A percentile compares a stretch with the other conserved stretches of the same genome.
phyloP scores from a whole-genome alignment of 768 basidiomycete species.

The Fistulinella prunicolor region DNA sequence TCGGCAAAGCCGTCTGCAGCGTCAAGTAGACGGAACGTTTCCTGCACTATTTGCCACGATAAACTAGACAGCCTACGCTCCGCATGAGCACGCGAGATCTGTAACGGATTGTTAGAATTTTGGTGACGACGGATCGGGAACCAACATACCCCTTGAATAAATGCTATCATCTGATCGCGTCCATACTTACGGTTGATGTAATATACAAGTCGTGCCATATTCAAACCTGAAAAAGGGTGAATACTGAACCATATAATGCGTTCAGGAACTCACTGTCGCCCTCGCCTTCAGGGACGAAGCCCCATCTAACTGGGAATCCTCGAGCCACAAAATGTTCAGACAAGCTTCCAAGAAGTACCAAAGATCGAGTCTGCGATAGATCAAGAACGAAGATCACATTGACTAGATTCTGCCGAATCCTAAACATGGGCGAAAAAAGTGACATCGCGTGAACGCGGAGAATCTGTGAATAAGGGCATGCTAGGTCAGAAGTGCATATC shows the following conservation, averaged over 20 bases:
- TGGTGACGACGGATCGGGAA: background rate
- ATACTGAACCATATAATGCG: background rate
- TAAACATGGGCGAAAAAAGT: conserved; percentile 75
- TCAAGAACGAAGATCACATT: conserved; percentile 84
- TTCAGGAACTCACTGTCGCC: conserved; percentile 33
- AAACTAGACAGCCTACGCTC: conserved; percentile 33
- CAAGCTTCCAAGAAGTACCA: conserved; percentile 62
- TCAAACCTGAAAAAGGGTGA: conserved; percentile 41
- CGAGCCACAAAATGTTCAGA: conserved; percentile 71
- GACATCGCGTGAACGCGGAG: conserved; percentile 32
- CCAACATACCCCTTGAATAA: conserved; percentile 51
- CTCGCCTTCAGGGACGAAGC: conserved; percentile 69
- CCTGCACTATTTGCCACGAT: conserved; percentile 43
- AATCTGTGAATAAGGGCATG: conserved; percentile 20
- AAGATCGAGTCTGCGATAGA: conserved; percentile 56
- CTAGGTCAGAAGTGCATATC: background rate
- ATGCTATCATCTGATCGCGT: conserved; percentile 55
- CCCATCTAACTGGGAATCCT: conserved; percentile 77
- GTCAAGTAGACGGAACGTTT: conserved; percentile 39
- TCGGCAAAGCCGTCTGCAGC: conserved; percentile 39
- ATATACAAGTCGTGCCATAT: conserved; percentile 73
- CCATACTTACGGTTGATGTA: conserved; percentile 65
- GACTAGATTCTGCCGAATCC: conserved; percentile 76
- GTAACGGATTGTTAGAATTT: conserved; percentile 1
- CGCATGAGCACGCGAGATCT: conserved; percentile 40